Percentiles rank a stretch among this genome's conserved stretches.
These are phyloP conservation scores for Boletus rex-veris DNA, from an alignment of 768 basidiomycete genomes.

Conservation along the genomic window DNA sequence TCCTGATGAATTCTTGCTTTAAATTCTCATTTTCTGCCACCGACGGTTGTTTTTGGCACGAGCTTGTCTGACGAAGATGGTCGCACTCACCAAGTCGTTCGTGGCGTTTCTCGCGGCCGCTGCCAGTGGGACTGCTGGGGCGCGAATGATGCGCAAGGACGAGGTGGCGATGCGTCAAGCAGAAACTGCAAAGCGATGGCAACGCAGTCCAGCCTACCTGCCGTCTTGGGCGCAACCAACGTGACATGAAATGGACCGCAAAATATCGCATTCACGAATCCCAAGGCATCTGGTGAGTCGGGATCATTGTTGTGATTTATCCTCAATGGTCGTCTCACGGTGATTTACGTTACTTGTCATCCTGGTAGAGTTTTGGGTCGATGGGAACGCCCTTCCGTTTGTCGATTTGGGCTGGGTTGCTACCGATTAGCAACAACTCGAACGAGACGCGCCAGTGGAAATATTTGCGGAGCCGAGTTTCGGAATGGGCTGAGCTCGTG, in stretches of 20 bases:
- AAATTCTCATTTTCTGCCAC: no score
- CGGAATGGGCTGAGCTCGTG: not conserved
- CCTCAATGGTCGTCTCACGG: no score
- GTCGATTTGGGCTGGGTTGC: conserved; percentile 74
- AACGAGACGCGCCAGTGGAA: conserved; percentile 58
- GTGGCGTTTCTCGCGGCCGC: conserved; percentile 9
- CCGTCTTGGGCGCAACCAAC: not conserved
- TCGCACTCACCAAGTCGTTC: conserved; percentile 2
- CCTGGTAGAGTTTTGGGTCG: conserved; percentile 60
- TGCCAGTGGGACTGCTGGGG: not conserved
- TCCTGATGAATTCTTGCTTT: no score
- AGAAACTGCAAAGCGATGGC: conserved; percentile 46
- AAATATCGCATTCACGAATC: conserved; percentile 71
- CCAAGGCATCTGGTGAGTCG: conserved; percentile 51
- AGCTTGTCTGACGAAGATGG: conserved; percentile 10
- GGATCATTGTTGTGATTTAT: not conserved
- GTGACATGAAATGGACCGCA: conserved; percentile 32
- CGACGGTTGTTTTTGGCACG: no score
- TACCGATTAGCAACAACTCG: conserved; percentile 59
- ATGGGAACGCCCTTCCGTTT: conserved; percentile 61
- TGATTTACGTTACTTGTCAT: not conserved
- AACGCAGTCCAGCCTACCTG: conserved; percentile 3
- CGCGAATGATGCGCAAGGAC: conserved; percentile 34
- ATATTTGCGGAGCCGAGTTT: no score
- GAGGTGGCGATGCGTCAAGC: conserved; percentile 44